Conservation (phyloP, 306 rosid species). For the Fagus crenata region DNA sequence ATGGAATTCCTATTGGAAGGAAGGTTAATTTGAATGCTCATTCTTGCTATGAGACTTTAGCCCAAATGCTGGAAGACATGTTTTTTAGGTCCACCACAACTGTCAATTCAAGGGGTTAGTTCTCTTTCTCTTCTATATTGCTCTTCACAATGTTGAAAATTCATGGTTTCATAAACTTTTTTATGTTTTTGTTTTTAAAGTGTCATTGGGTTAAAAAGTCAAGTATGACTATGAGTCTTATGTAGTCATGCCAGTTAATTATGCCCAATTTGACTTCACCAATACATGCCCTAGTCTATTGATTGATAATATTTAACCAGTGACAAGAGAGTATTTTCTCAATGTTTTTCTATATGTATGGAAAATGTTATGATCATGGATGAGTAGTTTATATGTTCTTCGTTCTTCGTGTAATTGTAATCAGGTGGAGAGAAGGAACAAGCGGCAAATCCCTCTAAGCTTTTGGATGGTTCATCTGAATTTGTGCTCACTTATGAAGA, state of each 20-base stretch:
- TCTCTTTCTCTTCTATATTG: not conserved
- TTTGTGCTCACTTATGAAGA: slow-evolving; percentile 78
- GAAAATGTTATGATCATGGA: not conserved
- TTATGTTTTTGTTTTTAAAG: not conserved
- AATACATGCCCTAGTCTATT: too few species aligned
- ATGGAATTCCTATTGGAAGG: slow-evolving; percentile 63
- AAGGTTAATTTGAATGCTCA: slow-evolving; percentile 71
- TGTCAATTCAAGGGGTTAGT: slow-evolving; percentile 38
- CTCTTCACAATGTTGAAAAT: not conserved
- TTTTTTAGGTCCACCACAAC: slow-evolving; percentile 41
- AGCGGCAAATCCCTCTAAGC: slow-evolving; percentile 46
- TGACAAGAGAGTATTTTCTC: too few species aligned
- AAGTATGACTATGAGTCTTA: not conserved
- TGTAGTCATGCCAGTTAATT: not conserved
- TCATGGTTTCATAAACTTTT: not conserved
- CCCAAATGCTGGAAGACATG: slow-evolving; percentile 67
- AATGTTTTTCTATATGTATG: not conserved
- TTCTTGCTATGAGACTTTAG: slow-evolving; percentile 57
- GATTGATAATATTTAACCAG: too few species aligned
- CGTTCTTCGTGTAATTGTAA: not conserved
- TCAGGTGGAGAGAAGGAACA: slow-evolving; percentile 42
- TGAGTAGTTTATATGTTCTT: not conserved
- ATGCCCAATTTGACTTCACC: not conserved
- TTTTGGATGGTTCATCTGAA: slow-evolving; percentile 64
- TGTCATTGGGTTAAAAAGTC: not conserved